Base-by-base conservation (phyloP, 345 rosid species). In the Boechera retrofracta region DNA sequence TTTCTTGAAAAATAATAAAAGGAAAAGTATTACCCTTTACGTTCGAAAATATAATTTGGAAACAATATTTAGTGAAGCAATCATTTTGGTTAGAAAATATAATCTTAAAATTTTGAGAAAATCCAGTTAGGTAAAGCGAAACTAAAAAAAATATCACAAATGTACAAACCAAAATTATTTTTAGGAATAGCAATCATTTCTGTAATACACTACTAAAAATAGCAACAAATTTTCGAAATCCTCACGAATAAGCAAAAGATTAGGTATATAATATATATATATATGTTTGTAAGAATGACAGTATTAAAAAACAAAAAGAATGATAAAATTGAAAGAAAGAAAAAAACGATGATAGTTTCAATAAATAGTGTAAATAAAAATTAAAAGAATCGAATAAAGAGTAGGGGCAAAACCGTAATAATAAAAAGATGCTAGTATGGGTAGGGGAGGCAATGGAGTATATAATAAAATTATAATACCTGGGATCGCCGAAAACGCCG, bases 401-500 rank as follows among this genome's bases (percentile, higher is more conserved):
- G 38, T 16, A 56, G 7, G 24, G 5, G 21, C 59, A 56, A 80
- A 71, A 64, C 11, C 10, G 44, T 11, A 29, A 21, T 21, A 35
- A 9, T 4, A 60, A 8, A n/a, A 62, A 58, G 3, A 33, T 58
- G 31, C 7, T 57, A 56, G 5, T 71, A 47, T 64, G 45, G 18
- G 67, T 55, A 47, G 60, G 45, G 28, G 67, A 56, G 13, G 33
- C 71, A 63, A 10, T 35, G 1, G 32, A 62, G 41, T 62, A 15
- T 28, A 24, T 47, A 12, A 45, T n/a, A 49, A 11, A 5, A 44
- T 82, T 12, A 49, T 16, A 10, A 45, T 83, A 96, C 99, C 90
- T 96, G 48, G 91, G 83, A 11, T 79, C 93, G 15, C 97, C 97
- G 6, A 89, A 79, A 33, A 85, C 97, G 4, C 99, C 99, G 8